Base-by-base conservation (phyloP, 2,329 filamentous ascomycete species). In the Diplodia sapinea region DNA sequence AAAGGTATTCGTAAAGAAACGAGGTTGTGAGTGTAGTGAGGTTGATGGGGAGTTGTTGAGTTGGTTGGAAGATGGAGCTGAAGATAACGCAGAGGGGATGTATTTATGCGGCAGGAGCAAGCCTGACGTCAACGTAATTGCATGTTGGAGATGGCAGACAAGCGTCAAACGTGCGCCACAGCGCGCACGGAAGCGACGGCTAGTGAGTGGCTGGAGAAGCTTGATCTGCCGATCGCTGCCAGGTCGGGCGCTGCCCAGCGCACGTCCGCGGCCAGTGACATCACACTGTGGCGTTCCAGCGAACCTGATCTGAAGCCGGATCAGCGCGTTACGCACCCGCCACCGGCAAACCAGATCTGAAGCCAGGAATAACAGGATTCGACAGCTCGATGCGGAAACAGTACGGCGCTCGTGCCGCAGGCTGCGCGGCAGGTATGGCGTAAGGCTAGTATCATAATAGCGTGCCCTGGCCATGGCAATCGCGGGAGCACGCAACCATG, bases 381-480 rank as follows among this genome's bases (percentile, higher is more conserved):
- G 5, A 13, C 13, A 33, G 13, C 49, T 55, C 50, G 38, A 65
- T 65, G 3, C 33, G 38, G 62, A 17, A 65, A 38, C 31, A 20
- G 29, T 31, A 31, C 29, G 59, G 29, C 59, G 64, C 29, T 17
- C 23, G 36, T 26, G 33, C 55, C 56, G 47, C 49, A 67, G 8
- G 20, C 26, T 26, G 65, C 31, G 29, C 36, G 13, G 55, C 31
- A 54, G 29, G 1, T 40, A 67, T 67, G 56, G 65, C 65, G 65
- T 67, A 67, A 67, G 65, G 65, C 65, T 67, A 36, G 33, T 61
- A 61, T 67, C 55, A 67, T 47, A 47, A 47, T 52, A 36, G 36
- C 15, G 49, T 23, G 54, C 62, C 33, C 23, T 36, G 47, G 54
- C 62, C 33, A 13, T 26, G 47, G 29, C 47, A 62, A 33, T 54